Conservation (phyloP, 164 flowering plant genomes). For the Protea cynaroides region DNA sequence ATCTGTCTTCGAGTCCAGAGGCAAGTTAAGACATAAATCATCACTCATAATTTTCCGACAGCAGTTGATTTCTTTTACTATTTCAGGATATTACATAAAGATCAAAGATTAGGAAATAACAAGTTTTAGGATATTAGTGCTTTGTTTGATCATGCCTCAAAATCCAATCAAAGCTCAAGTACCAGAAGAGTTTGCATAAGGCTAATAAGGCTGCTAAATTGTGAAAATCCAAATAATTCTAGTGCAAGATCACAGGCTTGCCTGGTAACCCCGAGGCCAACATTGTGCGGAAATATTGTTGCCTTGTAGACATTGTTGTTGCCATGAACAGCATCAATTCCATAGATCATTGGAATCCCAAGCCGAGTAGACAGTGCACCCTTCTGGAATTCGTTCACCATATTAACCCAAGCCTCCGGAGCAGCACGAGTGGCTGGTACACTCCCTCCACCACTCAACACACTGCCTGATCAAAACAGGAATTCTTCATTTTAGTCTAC, state of each 20-base stretch:
- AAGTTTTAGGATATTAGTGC: neutral
- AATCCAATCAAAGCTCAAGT: neutral
- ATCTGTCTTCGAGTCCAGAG: too few species aligned
- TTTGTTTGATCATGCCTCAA: neutral
- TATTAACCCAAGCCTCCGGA: constrained; percentile 47
- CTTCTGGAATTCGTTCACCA: constrained; percentile 59
- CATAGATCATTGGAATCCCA: constrained; percentile 78
- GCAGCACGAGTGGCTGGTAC: constrained; percentile 50
- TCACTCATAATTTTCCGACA: too few species aligned
- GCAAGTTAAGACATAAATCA: too few species aligned
- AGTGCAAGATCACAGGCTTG: constrained; percentile 3
- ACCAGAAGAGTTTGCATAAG: neutral
- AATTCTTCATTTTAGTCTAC: too few species aligned
- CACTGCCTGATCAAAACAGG: constrained; percentile 43
- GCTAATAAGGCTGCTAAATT: neutral
- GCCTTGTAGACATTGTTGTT: constrained; percentile 69
- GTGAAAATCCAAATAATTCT: neutral
- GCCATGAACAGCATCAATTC: constrained; percentile 85
- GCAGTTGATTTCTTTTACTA: too few species aligned
- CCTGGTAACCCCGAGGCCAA: constrained; percentile 74
- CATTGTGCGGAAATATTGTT: constrained; percentile 76
- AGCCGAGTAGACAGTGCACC: constrained; percentile 55
- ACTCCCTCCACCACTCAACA: constrained; percentile 86
- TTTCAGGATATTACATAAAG: too few species aligned
- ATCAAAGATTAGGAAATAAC: too few species aligned